Evolutionary conservation across 371 early-diverging fungal species (phyloP).

Genomic region (Syncephalastrum contaminatum): DNA sequence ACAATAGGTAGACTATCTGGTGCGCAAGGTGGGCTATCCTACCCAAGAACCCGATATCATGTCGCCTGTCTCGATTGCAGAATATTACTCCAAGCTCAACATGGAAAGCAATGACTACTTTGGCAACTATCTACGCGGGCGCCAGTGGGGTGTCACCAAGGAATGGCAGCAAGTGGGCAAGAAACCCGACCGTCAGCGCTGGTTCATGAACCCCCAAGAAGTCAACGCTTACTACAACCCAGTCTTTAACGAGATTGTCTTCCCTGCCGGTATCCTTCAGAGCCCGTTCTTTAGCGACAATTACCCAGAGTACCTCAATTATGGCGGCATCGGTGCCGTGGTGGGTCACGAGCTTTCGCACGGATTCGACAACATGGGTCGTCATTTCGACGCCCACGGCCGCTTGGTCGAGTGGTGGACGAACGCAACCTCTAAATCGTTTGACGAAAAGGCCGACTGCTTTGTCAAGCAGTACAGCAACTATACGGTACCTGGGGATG

Average conservation of each 20-base stretch:
- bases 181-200: conserved; percentile 45
- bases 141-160: conserved; percentile 26
- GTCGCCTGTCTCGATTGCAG: conserved; percentile 39
- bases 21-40: conserved; percentile 53
- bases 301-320: conserved; percentile 31
- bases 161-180: conserved; percentile 32
- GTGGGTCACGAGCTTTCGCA: conserved; percentile 30
- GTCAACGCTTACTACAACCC: conserved; percentile 67
- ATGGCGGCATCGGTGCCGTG: conserved; percentile 14
- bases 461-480: conserved; percentile 61
- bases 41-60: conserved; percentile 35
- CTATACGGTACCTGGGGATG: conserved; percentile 43
- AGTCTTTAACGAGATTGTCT: conserved; percentile 35
- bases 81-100: conserved; percentile 38
- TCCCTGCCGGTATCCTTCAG: conserved; percentile 57
- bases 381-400: conserved; percentile 51
- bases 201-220: conserved; percentile 59
- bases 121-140: conserved; percentile 37
- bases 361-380: conserved; percentile 58
- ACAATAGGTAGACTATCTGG: conserved; percentile 21
- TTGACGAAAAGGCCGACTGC: conserved; percentile 55
- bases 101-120: conserved; percentile 44
- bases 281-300: conserved; percentile 46
- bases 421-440: conserved; percentile 40
- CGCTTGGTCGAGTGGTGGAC: conserved; percentile 65